Percentiles rank a stretch among this genome's conserved stretches.
phyloP scores from a whole-genome alignment of 768 basidiomycete species.

The Tricholoma furcatifolium region DNA sequence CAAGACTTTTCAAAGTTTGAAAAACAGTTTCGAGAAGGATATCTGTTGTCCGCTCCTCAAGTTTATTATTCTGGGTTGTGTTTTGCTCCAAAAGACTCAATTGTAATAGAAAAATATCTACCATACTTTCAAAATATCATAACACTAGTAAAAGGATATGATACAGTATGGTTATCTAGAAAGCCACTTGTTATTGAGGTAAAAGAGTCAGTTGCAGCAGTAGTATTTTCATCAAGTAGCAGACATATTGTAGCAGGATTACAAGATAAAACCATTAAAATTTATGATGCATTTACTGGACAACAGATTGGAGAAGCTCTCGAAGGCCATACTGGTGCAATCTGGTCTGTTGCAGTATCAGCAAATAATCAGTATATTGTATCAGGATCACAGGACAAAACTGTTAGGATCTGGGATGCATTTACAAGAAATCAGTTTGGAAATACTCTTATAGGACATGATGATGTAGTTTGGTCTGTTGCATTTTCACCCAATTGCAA shows the following conservation, averaged over 20 bases:
- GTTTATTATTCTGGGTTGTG: not conserved
- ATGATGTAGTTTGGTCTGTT: not conserved
- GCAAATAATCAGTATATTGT: constrained; percentile 10
- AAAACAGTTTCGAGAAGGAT: not conserved
- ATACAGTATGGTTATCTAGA: not conserved
- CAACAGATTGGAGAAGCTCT: not conserved
- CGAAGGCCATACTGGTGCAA: not conserved
- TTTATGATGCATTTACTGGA: constrained; percentile 1
- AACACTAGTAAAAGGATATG: constrained; percentile 7
- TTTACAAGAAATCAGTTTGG: not conserved
- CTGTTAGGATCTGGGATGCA: not conserved
- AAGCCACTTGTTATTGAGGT: not conserved
- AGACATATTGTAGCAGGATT: not conserved
- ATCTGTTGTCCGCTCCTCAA: not conserved
- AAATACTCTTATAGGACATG: constrained; percentile 9
- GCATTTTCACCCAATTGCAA: not conserved
- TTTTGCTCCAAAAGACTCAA: not conserved
- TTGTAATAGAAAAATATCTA: not conserved
- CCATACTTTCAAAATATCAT: not conserved
- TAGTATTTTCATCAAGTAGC: not conserved
- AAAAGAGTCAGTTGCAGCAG: not conserved
- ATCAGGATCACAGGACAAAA: not conserved
- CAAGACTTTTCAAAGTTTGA: not conserved
- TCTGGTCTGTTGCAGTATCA: not conserved
- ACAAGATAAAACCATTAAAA: not conserved